Evolutionary conservation across 2,329 filamentous ascomycete genomes (phyloP).

Genomic region (Hypoxylon sp.): DNA sequence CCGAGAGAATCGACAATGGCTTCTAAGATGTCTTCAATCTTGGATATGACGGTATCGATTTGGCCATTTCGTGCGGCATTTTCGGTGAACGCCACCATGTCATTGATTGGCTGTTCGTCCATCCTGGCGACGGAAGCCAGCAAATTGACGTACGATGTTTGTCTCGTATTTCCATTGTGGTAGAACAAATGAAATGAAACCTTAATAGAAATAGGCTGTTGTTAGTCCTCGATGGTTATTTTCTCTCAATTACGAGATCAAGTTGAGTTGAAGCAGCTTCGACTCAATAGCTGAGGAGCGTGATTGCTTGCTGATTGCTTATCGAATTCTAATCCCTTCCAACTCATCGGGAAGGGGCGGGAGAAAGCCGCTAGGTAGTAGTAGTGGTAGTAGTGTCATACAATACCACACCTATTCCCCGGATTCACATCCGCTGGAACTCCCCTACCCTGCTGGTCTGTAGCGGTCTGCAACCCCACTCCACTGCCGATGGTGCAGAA

Average conservation of each 20-base stretch:
- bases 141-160: neutral
- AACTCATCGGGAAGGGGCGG: neutral
- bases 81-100: conserved; percentile 1
- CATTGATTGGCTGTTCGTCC: conserved; percentile 15
- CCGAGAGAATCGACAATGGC: conserved; percentile 64
- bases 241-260: neutral
- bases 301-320: conserved; percentile 1
- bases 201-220: neutral
- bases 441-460: neutral
- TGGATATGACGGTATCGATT: conserved; percentile 59
- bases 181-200: neutral
- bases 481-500: conserved; percentile 4
- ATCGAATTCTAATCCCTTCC: neutral
- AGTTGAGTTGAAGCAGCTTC: neutral
- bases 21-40: conserved; percentile 70
- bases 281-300: neutral
- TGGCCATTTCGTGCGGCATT: conserved; percentile 25
- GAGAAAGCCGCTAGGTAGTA: neutral
- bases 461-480: conserved; percentile 1
- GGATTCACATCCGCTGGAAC: neutral
- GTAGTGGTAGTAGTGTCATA: neutral
- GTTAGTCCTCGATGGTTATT: neutral
- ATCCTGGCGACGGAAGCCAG: conserved; percentile 10
- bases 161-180: neutral
- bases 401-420: neutral